Base-by-base conservation (phyloP, 371 early-diverging fungal genomes). In the Nematocida major region DNA sequence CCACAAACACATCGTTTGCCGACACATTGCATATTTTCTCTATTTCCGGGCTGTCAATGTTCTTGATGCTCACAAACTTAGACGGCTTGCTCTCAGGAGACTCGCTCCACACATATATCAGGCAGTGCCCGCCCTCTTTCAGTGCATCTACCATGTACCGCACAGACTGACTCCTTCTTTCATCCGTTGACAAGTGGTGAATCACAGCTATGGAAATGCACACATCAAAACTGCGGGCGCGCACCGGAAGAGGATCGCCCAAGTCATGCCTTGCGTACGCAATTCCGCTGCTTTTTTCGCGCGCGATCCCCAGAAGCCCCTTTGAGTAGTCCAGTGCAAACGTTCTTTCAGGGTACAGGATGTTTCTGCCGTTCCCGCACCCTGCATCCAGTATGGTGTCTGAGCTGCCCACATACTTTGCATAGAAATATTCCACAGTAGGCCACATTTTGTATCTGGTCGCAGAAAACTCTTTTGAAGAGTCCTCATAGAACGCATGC, bases 21-120 rank as follows among this genome's bases (percentile, higher is more conserved):
- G 65, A 32, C 3, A 43, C 3, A 0, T 63, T 47, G 4, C 11
- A 18, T 4, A 61, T 38, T 20, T 34, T 63, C 5, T 73, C 34
- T 20, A 63, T n/a, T 5, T 30, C 20, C 32, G 66, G 20, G 9
- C 53, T 43, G 24, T 30, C 28, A 3, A 54, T 36, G 34, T 54
- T 65, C 15, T 69, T 38, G 11, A 82, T 62, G 13, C 57, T 47
- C 40, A 50, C 43, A 69, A 83, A 83, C 62, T 83, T 83, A 13
- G 39, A 67, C 30, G 80, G 63, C n/a, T 50, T 34, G 7, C 54
- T 76, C 20, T 68, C 70, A 9, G 67, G 66, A 28, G 65, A 59
- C 49, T 78, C 78, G 38, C 68, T 67, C 84, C 84, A 84, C n/a
- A 81, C 84, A 67, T 81, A 82, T 18, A 84, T 4, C n/a, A 84